Evolutionary conservation across 2,329 filamentous ascomycete genomes (phyloP), one percentile per base, ranked within the genome.

Genomic region (Xylaria sp.): DNA sequence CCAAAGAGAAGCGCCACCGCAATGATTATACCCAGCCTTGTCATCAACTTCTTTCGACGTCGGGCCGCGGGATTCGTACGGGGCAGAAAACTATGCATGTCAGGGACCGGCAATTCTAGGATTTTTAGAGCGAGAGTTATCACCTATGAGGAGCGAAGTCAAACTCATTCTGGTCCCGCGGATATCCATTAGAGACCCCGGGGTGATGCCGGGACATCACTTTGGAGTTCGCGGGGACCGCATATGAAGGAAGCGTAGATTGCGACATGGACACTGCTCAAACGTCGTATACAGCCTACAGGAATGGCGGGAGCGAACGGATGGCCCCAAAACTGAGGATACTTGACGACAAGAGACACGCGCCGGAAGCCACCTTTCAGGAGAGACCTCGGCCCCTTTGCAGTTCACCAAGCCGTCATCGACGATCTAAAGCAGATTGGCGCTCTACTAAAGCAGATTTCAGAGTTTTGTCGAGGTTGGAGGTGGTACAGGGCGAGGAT

Each of bases 81-180:
- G 63, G 94, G 92, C 78, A 95, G 92, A 72, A 96, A 97, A 80
- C 92, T 95, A 73, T 66, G 33, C n/a, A 59, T n/a, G 54, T 67
- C 51, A 71, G 68, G 17, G n/a, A 14, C 15, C 38, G 6, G 37
- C 17, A 25, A 19, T 19, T 9, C 43, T 23, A 45, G 35, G 61
- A 52, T 38, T n/a, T 14, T 23, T 12, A 7, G 11, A 21, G 60
- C 46, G 57, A 50, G 33, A 64, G 38, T 73, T 87, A 84, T 73
- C 86, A 96, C 91, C 92, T 91, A 78, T 97, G 92, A 70, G 92
- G 92, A 70, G 92, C 92, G 73, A 96, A 94, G 69, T 92, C 92
- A 76, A 96, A 94, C 47, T 90, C 91, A 74, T 89, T 89, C 17
- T 57, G 46, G 17, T 55, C 86, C 67, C 89, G 85, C 67, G 91